Base-by-base conservation (phyloP, 2,329 filamentous ascomycete genomes). In the Pyrenochaeta sp. region DNA sequence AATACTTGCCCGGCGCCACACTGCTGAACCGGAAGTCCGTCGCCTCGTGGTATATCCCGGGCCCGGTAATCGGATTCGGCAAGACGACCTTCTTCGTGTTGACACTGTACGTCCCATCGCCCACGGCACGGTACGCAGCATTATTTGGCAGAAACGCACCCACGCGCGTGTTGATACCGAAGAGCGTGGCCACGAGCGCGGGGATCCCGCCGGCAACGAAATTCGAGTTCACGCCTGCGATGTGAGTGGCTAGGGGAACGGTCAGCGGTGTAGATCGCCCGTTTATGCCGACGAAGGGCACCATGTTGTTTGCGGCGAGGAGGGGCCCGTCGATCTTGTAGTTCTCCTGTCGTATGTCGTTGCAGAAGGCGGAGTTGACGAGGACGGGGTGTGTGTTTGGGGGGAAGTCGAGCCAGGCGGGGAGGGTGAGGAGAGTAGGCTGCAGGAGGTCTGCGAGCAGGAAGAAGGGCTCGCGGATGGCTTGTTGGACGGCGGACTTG, bases 1-100 rank as follows among this genome's bases (percentile, higher is more conserved):
- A 38, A 22, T 39, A 39, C 5, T 21, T 19, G n/a, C 27, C 17
- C n/a, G 37, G 37, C 8, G 26, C 24, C 23, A 35, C 24, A n/a
- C 37, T 22, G 15, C 27, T 47, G 24, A 53, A 51, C 28, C 41
- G 42, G 9, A 53, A 11, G 27, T 53, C 43, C 10, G 44, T 15
- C 6, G 47, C 47, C 28, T 44, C 47, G 4, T 37, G 34, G 26
- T 52, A 52, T 7, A 45, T 13, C 5, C 40, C 40, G n/a, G 48
- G 36, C 4, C 44, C 44, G n/a, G 35, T 38, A 4, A 18, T 23
- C 1, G 39, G 44, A 17, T 48, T 51, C 18, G 47, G 43, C 9
- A 28, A 23, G 20, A 36, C 29, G 9, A 38, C 42, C 47, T 43
- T 46, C 11, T 48, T 51, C 10, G 44, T 39, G 31, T 43, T 48